These are phyloP conservation scores for Candida manassasensis DNA, from an alignment of 805 yeast genomes.

Conservation along the genomic window DNA sequence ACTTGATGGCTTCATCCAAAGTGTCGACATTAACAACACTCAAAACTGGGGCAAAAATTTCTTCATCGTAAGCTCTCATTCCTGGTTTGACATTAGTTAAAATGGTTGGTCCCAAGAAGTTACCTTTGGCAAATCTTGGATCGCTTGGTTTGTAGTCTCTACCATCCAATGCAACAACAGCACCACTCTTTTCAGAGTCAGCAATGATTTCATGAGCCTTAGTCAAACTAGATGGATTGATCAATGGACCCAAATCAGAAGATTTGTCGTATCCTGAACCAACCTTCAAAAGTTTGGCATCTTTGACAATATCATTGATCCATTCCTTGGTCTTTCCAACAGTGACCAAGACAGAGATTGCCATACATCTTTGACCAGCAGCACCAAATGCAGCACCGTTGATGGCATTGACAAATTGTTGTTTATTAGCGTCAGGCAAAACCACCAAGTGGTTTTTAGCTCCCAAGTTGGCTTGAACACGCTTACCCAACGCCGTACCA, in stretches of 20 bases:
- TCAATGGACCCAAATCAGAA: slow-evolving; percentile 72
- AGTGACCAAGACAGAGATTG: slow-evolving; percentile 66
- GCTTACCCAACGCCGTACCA: slow-evolving; percentile 64
- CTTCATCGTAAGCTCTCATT: slow-evolving; percentile 68
- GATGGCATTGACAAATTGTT: slow-evolving; percentile 58
- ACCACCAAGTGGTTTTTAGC: slow-evolving; percentile 76
- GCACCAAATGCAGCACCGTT: slow-evolving; percentile 80
- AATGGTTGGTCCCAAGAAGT: slow-evolving; percentile 71
- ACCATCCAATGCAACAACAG: slow-evolving; percentile 60
- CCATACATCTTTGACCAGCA: slow-evolving; percentile 84
- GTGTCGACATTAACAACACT: slow-evolving; percentile 58
- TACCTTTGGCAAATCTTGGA: slow-evolving; percentile 45
- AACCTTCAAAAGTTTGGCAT: slow-evolving; percentile 53
- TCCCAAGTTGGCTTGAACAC: slow-evolving; percentile 74
- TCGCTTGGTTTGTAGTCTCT: slow-evolving; percentile 41
- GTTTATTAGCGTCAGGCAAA: slow-evolving; percentile 67
- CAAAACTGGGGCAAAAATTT: slow-evolving; percentile 74
- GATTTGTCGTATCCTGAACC: slow-evolving; percentile 61
- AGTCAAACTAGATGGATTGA: slow-evolving; percentile 52
- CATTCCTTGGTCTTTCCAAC: slow-evolving; percentile 65
- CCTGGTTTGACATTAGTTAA: slow-evolving; percentile 59
- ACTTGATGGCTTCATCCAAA: slow-evolving; percentile 61
- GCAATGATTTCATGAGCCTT: slow-evolving; percentile 54
- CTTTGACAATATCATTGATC: slow-evolving; percentile 54
- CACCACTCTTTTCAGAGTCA: slow-evolving; percentile 57